Percentiles rank a stretch among this genome's conserved stretches.
These are phyloP conservation scores for Arthrobotrys conoides DNA, from an alignment of 2,329 filamentous ascomycete genomes.

Conservation along the genomic window DNA sequence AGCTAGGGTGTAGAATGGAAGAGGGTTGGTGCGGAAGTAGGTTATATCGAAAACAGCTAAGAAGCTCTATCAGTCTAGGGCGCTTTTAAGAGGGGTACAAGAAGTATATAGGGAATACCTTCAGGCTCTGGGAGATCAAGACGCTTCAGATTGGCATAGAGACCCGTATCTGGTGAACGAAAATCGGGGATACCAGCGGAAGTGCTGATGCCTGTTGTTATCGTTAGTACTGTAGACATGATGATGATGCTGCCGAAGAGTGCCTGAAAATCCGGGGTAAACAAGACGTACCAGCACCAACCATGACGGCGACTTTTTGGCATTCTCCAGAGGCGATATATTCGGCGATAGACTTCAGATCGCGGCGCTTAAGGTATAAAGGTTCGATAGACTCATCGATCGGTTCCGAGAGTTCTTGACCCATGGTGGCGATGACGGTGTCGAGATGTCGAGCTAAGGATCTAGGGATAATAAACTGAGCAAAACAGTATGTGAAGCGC, in stretches of 20 bases:
- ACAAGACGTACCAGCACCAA: constrained; percentile 63
- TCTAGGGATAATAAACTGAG: background rate
- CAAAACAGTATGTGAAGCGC: background rate
- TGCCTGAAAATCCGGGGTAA: constrained; percentile 19
- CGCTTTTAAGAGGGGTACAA: too few relatives aligned
- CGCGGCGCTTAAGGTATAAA: constrained; percentile 77
- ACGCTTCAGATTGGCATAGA: constrained; percentile 91
- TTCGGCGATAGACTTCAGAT: constrained; percentile 81
- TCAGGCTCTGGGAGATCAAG: constrained; percentile 84
- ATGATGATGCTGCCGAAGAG: constrained; percentile 62
- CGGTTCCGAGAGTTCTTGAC: constrained; percentile 54
- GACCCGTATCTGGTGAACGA: constrained; percentile 88
- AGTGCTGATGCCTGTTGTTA: constrained; percentile 69
- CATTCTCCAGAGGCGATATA: constrained; percentile 80
- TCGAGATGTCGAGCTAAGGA: background rate
- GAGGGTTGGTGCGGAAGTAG: constrained; percentile 86
- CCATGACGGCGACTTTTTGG: constrained; percentile 84
- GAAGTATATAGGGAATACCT: constrained; percentile 36
- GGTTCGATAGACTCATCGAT: constrained; percentile 75
- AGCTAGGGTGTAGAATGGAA: constrained; percentile 92
- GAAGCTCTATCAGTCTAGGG: constrained; percentile 66
- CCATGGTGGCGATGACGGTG: constrained; percentile 22
- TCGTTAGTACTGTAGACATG: constrained; percentile 75
- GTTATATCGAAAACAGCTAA: constrained; percentile 90
- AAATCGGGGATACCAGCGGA: constrained; percentile 88